Evolutionary conservation across 2,329 filamentous ascomycete genomes (phyloP), one percentile per base, ranked within the genome.

Genomic region (Fusarium xylarioides): DNA sequence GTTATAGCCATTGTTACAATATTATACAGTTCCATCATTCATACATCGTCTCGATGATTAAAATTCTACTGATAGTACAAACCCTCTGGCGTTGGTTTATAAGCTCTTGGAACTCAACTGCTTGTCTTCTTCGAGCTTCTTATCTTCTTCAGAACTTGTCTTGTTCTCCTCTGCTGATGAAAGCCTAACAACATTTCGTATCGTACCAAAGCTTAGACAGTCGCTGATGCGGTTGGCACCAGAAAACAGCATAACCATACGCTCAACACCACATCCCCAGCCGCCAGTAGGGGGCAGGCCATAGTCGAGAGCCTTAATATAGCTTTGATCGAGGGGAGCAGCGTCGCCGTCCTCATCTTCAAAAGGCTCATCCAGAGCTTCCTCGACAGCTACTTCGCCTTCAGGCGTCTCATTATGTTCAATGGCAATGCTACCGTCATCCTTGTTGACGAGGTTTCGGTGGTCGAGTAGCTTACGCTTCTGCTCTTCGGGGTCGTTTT

Each of bases 241-340:
- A 2, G 92, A 90, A 77, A 98, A 93, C 54, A 98, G 83, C 96
- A 99, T 99, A 42, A 94, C 92, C 58, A 99, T 85, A 59, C 96
- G 87, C 83, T 99, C 96, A 46, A 99, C 86, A 3, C 96, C 96
- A 77, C 95, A 97, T 3, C 96, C 96, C 96, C 96, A 99, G 9
- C 96, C 96, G 0, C 95, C 96, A 0, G 96, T 99, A 1, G 96
- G 94, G n/a, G 96, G 96, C 67, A 99, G 84, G 0, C 94, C 96
- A 83, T 93, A 94, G 80, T 97, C 94, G 56, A 99, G 83, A 8
- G 93, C 94, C 75, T 92, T 89, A 52, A 98, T 84, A 78, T 97
- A 99, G 77, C 90, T 92, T 83, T 97, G 92, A 78, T 98, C 95
- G 77, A 81, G 87, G 77, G 76, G 87, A 76, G 67, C 84, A 75